phyloP scores from a whole-genome alignment of 2,329 filamentous ascomycete species.

The Ilyonectria robusta region DNA sequence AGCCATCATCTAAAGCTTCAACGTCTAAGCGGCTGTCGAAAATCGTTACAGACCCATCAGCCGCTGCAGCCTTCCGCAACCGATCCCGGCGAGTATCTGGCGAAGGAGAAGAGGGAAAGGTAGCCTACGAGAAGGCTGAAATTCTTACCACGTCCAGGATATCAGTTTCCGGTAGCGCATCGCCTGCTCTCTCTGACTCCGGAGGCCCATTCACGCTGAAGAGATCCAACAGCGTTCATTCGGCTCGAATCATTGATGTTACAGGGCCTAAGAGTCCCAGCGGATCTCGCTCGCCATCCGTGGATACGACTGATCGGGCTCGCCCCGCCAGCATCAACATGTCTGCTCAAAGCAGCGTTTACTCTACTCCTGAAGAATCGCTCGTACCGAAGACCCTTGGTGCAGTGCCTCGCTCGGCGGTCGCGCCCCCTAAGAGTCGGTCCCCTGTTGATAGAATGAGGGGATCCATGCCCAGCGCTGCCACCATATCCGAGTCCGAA shows the following conservation, averaged over 20 bases:
- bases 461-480: slow-evolving; percentile 46
- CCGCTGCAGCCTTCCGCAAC: slow-evolving; percentile 26
- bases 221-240: slow-evolving; percentile 65
- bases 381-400: slow-evolving; percentile 44
- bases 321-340: slow-evolving; percentile 55
- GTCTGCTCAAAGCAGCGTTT: slow-evolving; percentile 56
- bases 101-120: slow-evolving; percentile 62
- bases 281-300: slow-evolving; percentile 64
- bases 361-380: slow-evolving; percentile 59
- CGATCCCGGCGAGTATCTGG: slow-evolving; percentile 34
- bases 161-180: slow-evolving; percentile 67
- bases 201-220: slow-evolving; percentile 56
- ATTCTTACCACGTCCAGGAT: slow-evolving; percentile 71
- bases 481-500: slow-evolving; percentile 62
- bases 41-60: slow-evolving; percentile 39
- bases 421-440: slow-evolving; percentile 44
- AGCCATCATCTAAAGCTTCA: slow-evolving; percentile 25
- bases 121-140: slow-evolving; percentile 69
- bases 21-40: slow-evolving; percentile 41
- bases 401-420: slow-evolving; percentile 41
- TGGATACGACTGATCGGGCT: slow-evolving; percentile 60
- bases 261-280: slow-evolving; percentile 65
- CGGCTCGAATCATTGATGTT: slow-evolving; percentile 72
- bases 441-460: slow-evolving; percentile 52
- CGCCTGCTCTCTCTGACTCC: slow-evolving; percentile 64